Percentiles rank a stretch among this genome's conserved stretches.
These are phyloP conservation scores for Backusella sp. DNA, from an alignment of 192 early-diverging fungal species.

Conservation along the genomic window DNA sequence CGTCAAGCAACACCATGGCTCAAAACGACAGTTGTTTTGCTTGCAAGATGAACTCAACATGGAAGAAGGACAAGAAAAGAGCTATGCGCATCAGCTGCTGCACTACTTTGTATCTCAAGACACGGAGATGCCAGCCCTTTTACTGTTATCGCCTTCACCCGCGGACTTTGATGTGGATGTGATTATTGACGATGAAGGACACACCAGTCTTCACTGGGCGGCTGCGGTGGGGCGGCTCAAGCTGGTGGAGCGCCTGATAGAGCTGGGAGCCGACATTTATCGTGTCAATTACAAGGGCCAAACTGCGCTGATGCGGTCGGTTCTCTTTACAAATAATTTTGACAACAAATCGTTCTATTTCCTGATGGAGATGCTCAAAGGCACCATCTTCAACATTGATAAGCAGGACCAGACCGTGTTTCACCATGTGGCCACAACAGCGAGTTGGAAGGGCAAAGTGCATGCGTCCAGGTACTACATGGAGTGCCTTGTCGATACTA, in stretches of 20 bases:
- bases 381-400: constrained; percentile 76
- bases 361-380: constrained; percentile 70
- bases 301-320: constrained; percentile 88
- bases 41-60: constrained; percentile 44
- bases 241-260: constrained; percentile 72
- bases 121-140: constrained; percentile 14
- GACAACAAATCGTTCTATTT: constrained; percentile 78
- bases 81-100: constrained; percentile 32
- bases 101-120: constrained; percentile 25
- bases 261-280: constrained; percentile 71
- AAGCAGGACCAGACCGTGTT: constrained; percentile 81
- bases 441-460: constrained; percentile 67
- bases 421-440: constrained; percentile 83
- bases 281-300: constrained; percentile 82
- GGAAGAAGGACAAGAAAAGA: constrained; percentile 50
- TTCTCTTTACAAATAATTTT: constrained; percentile 87
- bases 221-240: constrained; percentile 82
- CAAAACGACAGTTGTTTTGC: constrained; percentile 4
- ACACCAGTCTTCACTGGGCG: constrained; percentile 95
- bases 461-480: constrained; percentile 86
- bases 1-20: not conserved
- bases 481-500: constrained; percentile 76
- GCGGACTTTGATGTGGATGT: constrained; percentile 80
- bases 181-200: constrained; percentile 93
- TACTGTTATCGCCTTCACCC: constrained; percentile 41